Base-by-base conservation (phyloP, 75 land plant genomes). In the Larix kaempferi region DNA sequence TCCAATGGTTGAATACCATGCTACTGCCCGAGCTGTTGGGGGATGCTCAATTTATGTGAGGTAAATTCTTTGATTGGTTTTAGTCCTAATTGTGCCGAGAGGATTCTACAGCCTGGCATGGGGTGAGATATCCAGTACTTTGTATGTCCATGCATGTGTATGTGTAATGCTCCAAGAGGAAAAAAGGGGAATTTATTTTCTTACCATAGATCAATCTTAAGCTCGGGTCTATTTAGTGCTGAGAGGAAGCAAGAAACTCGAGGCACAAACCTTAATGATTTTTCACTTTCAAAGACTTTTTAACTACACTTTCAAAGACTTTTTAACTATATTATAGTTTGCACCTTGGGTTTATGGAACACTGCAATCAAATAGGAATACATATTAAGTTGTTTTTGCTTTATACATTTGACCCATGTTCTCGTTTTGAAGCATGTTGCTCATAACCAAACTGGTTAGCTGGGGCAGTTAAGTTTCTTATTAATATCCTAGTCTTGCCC, bases 1-100 rank as follows among this genome's bases (percentile, higher is more conserved):
- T 66, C 94, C 94, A 59, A 90, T 89, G 89, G 96, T 92, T 35
- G 96, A 91, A 67, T 94, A 94, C 79, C 96, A 94, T 79, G 96
- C 86, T 59, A 94, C 96, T 67, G 94, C 94, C 61, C 88, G 92
- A 58, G 96, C 96, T 41, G 84, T 94, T 22, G 96, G 96, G 72
- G 96, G 96, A 14, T 91, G 92, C 84, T 87, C 93, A 16, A 84
- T 94, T 12, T 94, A 94, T 83, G 96, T 94, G 65, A 94, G 96
- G 94, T 89, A 82, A 21, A 15, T 71, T 26, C 74, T 57, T 57
- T 75, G 19, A 75, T 25, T 57, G 57, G 5, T 21, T 59, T 13
- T 29, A 29, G 71, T 26, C 65, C 27, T 62, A 12, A 16, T 62
- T 5, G 27, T 25, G 8, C 0, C 29, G 23, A 11, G 33, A 16